These are phyloP conservation scores for Tieghemostelium lacteum DNA, from an alignment of 78 protist species.

Conservation along the genomic window DNA sequence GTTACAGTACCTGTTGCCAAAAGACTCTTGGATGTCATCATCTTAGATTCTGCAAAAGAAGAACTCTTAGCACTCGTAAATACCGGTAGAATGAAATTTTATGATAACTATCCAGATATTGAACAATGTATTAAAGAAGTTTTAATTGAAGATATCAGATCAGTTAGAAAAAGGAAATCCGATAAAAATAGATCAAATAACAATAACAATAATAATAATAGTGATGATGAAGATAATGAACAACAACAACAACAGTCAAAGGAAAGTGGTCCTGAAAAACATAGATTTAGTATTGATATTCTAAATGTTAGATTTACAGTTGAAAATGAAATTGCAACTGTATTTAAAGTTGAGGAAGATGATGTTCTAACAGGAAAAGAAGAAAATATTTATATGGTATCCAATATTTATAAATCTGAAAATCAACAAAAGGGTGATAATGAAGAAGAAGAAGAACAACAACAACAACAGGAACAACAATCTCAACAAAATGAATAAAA, in stretches of 20 bases:
- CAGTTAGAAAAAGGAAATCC: conserved; percentile 64
- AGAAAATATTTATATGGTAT: conserved; percentile 53
- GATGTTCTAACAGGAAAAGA: conserved; percentile 20
- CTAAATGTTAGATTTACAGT: conserved; percentile 64
- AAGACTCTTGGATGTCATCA: conserved; percentile 44
- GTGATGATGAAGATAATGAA: background rate
- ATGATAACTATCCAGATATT: conserved; percentile 59
- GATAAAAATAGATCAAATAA: conserved; percentile 4
- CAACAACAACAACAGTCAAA: background rate
- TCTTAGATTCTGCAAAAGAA: conserved; percentile 8
- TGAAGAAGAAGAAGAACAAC: background rate
- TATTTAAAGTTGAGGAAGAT: conserved; percentile 42
- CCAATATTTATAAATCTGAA: conserved; percentile 29
- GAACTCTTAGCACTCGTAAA: conserved; percentile 17
- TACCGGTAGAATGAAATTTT: conserved; percentile 38
- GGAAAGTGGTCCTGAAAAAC: conserved; percentile 31
- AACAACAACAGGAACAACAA: too few relatives aligned
- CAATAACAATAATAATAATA: background rate
- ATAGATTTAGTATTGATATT: conserved; percentile 76
- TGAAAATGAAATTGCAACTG: conserved; percentile 58
- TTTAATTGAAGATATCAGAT: conserved; percentile 62
- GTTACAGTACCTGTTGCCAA: conserved; percentile 17
- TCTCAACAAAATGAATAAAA: too few relatives aligned
- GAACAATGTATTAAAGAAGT: conserved; percentile 49
- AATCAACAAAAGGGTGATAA: background rate